phyloP scores from a whole-genome alignment of 441 rosid genomes.

The Biscutella laevigata region DNA sequence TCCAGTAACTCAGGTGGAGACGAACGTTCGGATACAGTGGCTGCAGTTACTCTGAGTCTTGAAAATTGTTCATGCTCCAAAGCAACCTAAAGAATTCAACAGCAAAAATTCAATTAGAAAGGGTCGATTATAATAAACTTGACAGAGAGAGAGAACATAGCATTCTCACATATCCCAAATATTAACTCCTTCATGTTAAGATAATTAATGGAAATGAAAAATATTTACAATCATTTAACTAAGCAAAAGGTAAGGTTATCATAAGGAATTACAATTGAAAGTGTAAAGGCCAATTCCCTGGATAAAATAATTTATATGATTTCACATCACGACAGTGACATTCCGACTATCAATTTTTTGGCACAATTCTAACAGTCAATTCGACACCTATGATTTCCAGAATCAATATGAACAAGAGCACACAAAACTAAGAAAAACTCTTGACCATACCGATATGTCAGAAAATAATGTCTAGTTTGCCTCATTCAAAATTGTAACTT shows the following conservation, averaged over 20 bases:
- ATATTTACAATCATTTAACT: no score
- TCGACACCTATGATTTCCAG: not conserved
- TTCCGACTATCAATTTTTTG: not conserved
- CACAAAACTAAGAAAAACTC: not conserved
- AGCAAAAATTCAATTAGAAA: not conserved
- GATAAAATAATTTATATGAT: no score
- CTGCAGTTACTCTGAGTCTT: constrained; percentile 87
- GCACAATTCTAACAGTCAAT: not conserved
- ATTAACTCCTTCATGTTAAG: no score
- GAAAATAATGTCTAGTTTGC: no score
- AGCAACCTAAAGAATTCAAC: constrained; percentile 72
- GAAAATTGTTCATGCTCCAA: constrained; percentile 99
- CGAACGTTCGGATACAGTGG: constrained; percentile 77
- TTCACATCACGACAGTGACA: not conserved
- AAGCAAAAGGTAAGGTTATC: no score
- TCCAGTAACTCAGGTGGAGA: constrained; percentile 69
- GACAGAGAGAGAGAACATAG: no score
- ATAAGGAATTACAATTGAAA: no score
- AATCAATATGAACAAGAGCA: not conserved
- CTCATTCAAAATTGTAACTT: not conserved
- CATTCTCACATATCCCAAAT: no score
- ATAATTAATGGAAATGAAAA: no score
- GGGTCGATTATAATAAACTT: no score
- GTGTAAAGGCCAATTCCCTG: no score
- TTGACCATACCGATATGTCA: no score